phyloP scores from a whole-genome alignment of 495 filamentous ascomycete genomes.

The Stereocaulon alpinum region DNA sequence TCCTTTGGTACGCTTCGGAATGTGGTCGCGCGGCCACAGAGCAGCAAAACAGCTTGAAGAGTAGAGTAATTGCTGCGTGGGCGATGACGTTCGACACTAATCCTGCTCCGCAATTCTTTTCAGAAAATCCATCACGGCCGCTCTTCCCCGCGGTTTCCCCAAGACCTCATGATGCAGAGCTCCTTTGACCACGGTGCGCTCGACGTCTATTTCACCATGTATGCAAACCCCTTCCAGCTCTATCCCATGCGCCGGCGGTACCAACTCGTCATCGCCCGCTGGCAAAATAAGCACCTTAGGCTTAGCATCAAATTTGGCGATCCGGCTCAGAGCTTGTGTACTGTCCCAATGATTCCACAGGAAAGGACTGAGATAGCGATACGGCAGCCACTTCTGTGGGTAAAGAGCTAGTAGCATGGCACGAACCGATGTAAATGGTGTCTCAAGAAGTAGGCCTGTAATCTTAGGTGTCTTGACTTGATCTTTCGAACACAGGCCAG shows the following conservation, averaged over 20 bases:
- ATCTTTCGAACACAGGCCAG: background rate
- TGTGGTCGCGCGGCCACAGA: slow-evolving; percentile 32
- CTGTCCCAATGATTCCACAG: slow-evolving; percentile 47
- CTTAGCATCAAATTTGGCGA: slow-evolving; percentile 20
- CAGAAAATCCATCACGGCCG: slow-evolving; percentile 28
- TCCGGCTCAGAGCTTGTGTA: slow-evolving; percentile 26
- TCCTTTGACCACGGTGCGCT: slow-evolving; percentile 30
- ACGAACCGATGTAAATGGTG: slow-evolving; percentile 62
- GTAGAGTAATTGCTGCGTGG: background rate
- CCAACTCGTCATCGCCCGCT: slow-evolving; percentile 58
- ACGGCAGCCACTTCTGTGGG: slow-evolving; percentile 75
- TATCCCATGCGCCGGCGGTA: slow-evolving; percentile 47
- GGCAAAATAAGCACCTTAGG: slow-evolving; percentile 45
- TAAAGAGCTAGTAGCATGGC: slow-evolving; percentile 66
- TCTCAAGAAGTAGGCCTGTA: slow-evolving; percentile 56
- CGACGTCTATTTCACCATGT: slow-evolving; percentile 26
- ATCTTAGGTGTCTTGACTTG: slow-evolving; percentile 26
- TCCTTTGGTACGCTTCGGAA: slow-evolving; percentile 79
- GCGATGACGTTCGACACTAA: background rate
- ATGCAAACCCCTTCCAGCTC: slow-evolving; percentile 34
- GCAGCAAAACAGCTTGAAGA: background rate
- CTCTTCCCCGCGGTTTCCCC: slow-evolving; percentile 32
- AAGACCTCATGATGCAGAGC: slow-evolving; percentile 46
- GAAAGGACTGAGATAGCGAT: slow-evolving; percentile 50
- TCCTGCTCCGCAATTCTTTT: background rate